phyloP scores from a whole-genome alignment of 768 basidiomycete species.

The Saitozyma podzolica region DNA sequence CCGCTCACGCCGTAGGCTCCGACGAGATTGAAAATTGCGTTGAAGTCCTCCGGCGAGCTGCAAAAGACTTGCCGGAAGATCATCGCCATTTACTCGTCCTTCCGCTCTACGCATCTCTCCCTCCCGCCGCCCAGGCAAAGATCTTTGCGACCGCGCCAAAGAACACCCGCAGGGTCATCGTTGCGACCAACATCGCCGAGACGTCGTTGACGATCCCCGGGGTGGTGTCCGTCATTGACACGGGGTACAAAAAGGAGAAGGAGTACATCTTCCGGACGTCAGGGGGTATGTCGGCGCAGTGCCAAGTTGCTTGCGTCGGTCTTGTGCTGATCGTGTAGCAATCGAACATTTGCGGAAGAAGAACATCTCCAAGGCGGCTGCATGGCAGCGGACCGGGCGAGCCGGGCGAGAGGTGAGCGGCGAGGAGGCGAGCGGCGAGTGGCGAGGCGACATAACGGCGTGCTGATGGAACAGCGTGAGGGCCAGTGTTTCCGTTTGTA shows the following conservation, averaged over 20 bases:
- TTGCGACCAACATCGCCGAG: constrained; percentile 97
- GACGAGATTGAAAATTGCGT: constrained; percentile 92
- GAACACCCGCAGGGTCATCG: constrained; percentile 80
- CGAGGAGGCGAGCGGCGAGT: too few relatives aligned
- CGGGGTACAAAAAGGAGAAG: constrained; percentile 95
- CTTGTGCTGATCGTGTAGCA: constrained; percentile 57
- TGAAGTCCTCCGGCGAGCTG: constrained; percentile 67
- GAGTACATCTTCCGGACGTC: constrained; percentile 68
- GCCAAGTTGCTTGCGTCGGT: neutral
- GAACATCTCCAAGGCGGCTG: constrained; percentile 84
- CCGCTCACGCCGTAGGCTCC: constrained; percentile 63
- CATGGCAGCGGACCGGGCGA: constrained; percentile 83
- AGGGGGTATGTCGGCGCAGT: constrained; percentile 61
- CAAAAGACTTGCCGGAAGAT: constrained; percentile 65
- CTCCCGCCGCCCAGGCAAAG: constrained; percentile 71
- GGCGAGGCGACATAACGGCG: too few relatives aligned
- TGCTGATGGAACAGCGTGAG: constrained; percentile 58
- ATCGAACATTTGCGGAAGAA: constrained; percentile 82
- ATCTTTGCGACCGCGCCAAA: constrained; percentile 70
- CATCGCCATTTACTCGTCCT: constrained; percentile 65
- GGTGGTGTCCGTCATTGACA: constrained; percentile 91
- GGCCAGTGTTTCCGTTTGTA: constrained; percentile 92
- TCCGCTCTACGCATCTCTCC: constrained; percentile 84
- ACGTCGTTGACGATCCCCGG: constrained; percentile 97
- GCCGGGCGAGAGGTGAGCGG: constrained; percentile 82